These are phyloP conservation scores for Quercus ilex DNA, from an alignment of 306 rosid species.

Conservation along the genomic window DNA sequence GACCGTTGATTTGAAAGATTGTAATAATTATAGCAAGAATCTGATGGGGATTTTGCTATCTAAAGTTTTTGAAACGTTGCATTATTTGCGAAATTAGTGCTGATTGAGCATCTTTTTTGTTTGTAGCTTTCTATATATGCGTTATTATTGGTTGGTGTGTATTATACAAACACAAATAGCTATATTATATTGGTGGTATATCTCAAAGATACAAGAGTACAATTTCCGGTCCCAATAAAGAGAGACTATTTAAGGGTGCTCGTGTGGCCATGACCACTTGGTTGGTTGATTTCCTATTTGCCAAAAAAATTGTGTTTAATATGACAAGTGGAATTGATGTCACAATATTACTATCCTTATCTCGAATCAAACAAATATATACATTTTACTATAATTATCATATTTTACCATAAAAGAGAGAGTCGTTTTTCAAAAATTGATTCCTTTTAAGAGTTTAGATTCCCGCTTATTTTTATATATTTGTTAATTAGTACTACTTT, in stretches of 20 bases:
- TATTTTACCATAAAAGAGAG: neutral
- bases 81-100: neutral
- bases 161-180: neutral
- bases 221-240: constrained; percentile 1
- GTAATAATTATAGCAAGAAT: neutral
- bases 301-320: neutral
- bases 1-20: neutral
- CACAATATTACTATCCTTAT: neutral
- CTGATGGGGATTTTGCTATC: constrained; percentile 6
- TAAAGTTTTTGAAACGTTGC: constrained; percentile 4
- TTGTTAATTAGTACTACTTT: neutral
- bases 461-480: neutral
- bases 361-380: too few relatives aligned
- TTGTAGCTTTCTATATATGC: neutral
- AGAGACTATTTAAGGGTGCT: constrained; percentile 1
- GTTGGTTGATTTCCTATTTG: constrained; percentile 7
- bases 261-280: neutral
- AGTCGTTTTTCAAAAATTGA: neutral
- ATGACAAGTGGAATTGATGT: constrained; percentile 9
- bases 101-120: constrained; percentile 22
- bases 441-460: neutral
- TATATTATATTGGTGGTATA: neutral
- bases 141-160: neutral
- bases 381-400: neutral
- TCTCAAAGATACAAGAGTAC: neutral